Conservation (phyloP, 1,284 basidiomycete species). For the Hymenochaete sp. region DNA sequence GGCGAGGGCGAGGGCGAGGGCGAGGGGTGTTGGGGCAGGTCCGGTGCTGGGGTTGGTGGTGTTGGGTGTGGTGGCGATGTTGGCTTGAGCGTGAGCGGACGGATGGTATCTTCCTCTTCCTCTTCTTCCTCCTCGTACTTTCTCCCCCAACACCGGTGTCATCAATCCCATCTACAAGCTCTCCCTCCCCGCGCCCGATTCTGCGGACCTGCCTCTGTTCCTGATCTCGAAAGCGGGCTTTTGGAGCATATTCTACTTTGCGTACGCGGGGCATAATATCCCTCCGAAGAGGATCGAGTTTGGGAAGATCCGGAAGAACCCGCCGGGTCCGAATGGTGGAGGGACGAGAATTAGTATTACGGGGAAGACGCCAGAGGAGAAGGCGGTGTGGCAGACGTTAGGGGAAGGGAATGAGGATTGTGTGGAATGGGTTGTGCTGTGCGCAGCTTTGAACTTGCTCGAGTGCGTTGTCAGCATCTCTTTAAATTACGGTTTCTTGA, state of each 20-base stretch:
- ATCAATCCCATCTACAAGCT: constrained; percentile 98
- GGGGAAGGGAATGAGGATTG: constrained; percentile 99
- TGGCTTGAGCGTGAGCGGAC: no score
- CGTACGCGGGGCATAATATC: constrained; percentile 97
- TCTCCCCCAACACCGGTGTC: constrained; percentile 92
- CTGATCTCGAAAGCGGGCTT: constrained; percentile 96
- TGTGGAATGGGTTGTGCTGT: constrained; percentile 99
- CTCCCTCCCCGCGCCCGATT: constrained; percentile 87
- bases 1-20: no score
- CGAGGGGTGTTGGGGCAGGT: no score
- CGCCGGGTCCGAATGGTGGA: constrained; percentile 81
- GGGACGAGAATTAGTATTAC: constrained; percentile 97
- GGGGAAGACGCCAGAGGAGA: constrained; percentile 93
- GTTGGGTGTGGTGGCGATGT: no score
- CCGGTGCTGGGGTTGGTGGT: no score
- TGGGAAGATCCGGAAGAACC: constrained; percentile 94
- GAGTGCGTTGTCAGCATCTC: constrained; percentile 54
- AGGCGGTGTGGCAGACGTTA: constrained; percentile 98
- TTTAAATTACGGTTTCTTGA: constrained; percentile 15
- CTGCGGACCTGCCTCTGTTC: constrained; percentile 95
- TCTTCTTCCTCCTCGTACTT: no score
- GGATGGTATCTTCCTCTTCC: no score
- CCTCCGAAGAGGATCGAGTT: constrained; percentile 97
- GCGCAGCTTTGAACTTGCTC: constrained; percentile 89
- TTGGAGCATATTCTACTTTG: constrained; percentile 99